Percentiles rank a stretch among this genome's conserved stretches.
phyloP scores from a whole-genome alignment of 2,329 filamentous ascomycete species.

The Fusarium bactridioides region DNA sequence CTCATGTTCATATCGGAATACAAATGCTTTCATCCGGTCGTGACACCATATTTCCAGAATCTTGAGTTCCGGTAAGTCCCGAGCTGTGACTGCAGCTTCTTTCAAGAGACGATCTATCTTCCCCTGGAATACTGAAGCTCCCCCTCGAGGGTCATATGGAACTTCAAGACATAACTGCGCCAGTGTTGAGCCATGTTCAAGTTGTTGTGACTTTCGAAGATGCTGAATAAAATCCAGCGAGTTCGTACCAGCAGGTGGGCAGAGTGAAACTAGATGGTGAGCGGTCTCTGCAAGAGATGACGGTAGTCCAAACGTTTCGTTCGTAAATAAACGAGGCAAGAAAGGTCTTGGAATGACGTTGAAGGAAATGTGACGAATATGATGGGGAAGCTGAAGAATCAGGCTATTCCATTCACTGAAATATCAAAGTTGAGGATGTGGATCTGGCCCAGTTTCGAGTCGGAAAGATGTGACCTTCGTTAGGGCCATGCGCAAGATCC shows the following conservation, averaged over 20 bases:
- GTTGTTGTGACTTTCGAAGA: neutral
- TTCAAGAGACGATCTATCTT: fast-evolving
- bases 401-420: fast-evolving
- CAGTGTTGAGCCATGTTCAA: neutral
- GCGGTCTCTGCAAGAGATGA: neutral
- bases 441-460: neutral
- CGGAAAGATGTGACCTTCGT: neutral
- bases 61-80: fast-evolving
- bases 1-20: neutral
- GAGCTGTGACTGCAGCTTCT: fast-evolving
- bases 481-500: neutral
- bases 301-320: neutral
- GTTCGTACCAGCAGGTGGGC: neutral
- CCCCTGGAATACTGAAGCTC: fast-evolving
- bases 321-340: fast-evolving
- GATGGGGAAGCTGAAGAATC: neutral
- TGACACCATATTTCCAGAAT: neutral
- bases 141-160: fast-evolving
- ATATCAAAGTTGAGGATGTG: neutral
- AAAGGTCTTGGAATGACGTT: neutral
- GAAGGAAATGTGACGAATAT: neutral
- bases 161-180: too few species aligned
- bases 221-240: fast-evolving
- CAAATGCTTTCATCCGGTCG: fast-evolving
- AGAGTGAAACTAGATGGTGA: neutral